Base-by-base conservation (phyloP, 176 grass and related monocot genomes). In the Bonia amplexicaulis region DNA sequence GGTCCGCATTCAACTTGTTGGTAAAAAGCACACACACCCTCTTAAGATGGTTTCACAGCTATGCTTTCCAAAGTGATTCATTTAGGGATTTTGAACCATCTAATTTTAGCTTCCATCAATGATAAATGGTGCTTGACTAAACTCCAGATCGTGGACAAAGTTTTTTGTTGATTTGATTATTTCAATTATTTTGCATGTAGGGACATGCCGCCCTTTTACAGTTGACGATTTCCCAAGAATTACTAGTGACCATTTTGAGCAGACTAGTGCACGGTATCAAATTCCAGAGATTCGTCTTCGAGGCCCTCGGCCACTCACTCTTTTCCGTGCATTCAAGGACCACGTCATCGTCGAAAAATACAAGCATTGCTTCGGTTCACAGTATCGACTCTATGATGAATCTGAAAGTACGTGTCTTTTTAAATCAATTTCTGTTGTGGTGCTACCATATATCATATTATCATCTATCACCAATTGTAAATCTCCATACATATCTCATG, bases 311-410 rank as follows among this genome's bases (percentile, higher is more conserved):
- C 48, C 78, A 16, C 49, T 81, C 5, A 14, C 4, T 67, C 78
- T 75, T 81, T 87, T 58, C 78, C 29, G 19, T 74, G 48, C 78
- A 68, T 81, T 48, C 25, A 87, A 87, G 7, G 62, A 82, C 69
- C 71, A 37, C n/a, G 1, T 67, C 46, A 47, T 2, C 15, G 7
- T 48, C 66, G 44, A 4, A 4, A 51, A 37, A 25, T 0, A 9
- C 37, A 20, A 0, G 0, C 78, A 87, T 82, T 26, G 10, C 5
- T 87, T 82, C 75, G 6, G 61, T 68, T 11, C 0, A 2, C 9
- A 0, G 22, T 87, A 87, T 59, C 12, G 1, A 68, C 78, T 87
- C 61, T 23, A 66, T 22, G 17, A 53, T 81, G 62, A 68, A 57
- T 87, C 85, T 60, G 71, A 69, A 87, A 68, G 71, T 87, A 69